Conservation (phyloP, 305 asterid genomes). For the Plantago rigida region DNA sequence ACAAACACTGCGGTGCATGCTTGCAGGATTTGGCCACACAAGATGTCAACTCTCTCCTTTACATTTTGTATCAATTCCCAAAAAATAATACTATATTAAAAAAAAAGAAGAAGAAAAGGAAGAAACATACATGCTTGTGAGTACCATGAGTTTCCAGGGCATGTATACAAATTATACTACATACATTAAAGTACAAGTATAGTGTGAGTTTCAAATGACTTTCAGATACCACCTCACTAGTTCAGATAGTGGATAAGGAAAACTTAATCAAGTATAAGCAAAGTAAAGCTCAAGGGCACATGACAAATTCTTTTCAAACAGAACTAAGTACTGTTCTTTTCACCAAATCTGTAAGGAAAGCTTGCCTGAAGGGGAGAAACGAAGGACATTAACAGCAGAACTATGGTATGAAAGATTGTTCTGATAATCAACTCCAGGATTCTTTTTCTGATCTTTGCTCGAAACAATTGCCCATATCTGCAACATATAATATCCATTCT, state of each 20-base stretch:
- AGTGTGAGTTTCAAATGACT: too few species aligned
- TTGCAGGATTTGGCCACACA: conserved; percentile 5
- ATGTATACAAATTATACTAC: too few species aligned
- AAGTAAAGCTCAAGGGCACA: not conserved
- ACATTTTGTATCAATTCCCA: conserved; percentile 2
- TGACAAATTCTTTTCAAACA: not conserved
- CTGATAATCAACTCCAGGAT: conserved; percentile 59
- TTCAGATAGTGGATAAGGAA: not conserved
- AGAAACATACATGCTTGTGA: not conserved
- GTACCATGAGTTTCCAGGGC: too few species aligned
- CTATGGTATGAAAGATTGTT: conserved; percentile 70
- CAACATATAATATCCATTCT: conserved; percentile 21
- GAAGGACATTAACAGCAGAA: conserved; percentile 80
- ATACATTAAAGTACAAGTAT: too few species aligned
- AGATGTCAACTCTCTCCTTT: not conserved
- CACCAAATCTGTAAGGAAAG: conserved; percentile 13
- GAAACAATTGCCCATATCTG: conserved; percentile 71
- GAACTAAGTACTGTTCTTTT: not conserved
- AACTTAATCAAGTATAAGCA: not conserved
- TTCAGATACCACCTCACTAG: too few species aligned
- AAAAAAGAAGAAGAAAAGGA: not conserved
- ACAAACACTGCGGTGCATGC: conserved; percentile 6
- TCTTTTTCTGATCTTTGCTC: conserved; percentile 47
- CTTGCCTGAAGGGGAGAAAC: conserved; percentile 85
- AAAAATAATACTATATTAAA: not conserved